Percentiles rank a stretch among this genome's conserved stretches.
phyloP scores from a whole-genome alignment of 257 asterid genomes.

The Schizonepeta tenuifolia region DNA sequence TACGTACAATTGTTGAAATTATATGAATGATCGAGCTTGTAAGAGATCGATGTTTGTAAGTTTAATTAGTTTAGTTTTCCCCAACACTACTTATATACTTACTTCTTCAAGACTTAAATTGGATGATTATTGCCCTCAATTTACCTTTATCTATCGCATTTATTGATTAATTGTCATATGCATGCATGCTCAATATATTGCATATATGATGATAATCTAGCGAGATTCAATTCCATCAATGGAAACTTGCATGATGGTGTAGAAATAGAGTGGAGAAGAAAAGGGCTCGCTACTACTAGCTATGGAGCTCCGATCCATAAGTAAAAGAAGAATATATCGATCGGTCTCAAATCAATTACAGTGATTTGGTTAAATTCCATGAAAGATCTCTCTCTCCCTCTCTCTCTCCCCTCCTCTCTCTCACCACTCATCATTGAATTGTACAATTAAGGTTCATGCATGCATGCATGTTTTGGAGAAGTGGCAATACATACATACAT shows the following conservation, averaged over 20 bases:
- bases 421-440: neutral
- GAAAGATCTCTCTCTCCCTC: neutral
- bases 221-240: neutral
- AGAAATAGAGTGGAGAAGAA: neutral
- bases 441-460: slow-evolving; percentile 33
- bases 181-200: no score
- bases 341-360: neutral
- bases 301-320: neutral
- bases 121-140: neutral
- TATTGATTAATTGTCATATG: no score
- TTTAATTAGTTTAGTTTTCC: no score
- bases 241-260: neutral
- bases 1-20: no score
- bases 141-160: no score
- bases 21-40: no score
- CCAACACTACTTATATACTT: no score
- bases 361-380: slow-evolving; percentile 17
- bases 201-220: neutral
- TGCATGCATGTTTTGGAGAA: neutral
- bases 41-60: no score
- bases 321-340: slow-evolving; percentile 11
- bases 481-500: neutral
- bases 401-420: no score
- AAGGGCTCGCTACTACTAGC: neutral
- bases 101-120: neutral